Evolutionary conservation across 345 rosid species (phyloP), one percentile per base, ranked within the genome.

Genomic region (Eucalyptus pauciflora): DNA sequence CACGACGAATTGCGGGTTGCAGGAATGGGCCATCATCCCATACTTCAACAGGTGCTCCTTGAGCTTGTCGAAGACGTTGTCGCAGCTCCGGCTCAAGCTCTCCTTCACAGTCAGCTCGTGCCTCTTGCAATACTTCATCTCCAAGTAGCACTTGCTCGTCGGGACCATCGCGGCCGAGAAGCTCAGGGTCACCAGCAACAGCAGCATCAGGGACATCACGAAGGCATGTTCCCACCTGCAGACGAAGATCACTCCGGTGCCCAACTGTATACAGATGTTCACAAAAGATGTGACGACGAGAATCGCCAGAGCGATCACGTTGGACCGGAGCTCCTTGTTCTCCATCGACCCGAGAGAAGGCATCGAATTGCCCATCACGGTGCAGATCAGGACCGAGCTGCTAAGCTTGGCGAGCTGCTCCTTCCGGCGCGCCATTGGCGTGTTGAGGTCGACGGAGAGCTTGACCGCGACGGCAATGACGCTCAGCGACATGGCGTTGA

Each of bases 11-110:
- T 97, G 99, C 17, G 98, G 99, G 87, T 94, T 94, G 89, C 96
- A 86, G 67, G 98, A 94, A 88, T 96, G 94, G 88, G 99, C 97
- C 99, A 96, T 96, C 96, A 97, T 95, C 96, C 99, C 96, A 87
- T 90, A 95, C 87, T 94, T 96, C 91, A 91, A 89, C 45, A 97
- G 91, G 90, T 93, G 92, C 81, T 91, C 92, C 90, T 92, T 95
- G 49, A 96, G 94, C 86, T 89, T 93, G 88, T 91, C 89, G 11
- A 89, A 90, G 33, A 86, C 89, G 3, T 93, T 86, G 50, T 50
- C 93, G 17, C 88, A 89, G 8, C 88, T 92, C 91, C 60, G 94
- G 29, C 86, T 80, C 51, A 90, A 89, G 87, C 95, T 89, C 93
- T 96, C 98, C 81, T 90, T 91, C 50, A 88, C 27, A 17, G 95